Conservation (phyloP, 495 filamentous ascomycete genomes). For the Apodospora peruviana region DNA sequence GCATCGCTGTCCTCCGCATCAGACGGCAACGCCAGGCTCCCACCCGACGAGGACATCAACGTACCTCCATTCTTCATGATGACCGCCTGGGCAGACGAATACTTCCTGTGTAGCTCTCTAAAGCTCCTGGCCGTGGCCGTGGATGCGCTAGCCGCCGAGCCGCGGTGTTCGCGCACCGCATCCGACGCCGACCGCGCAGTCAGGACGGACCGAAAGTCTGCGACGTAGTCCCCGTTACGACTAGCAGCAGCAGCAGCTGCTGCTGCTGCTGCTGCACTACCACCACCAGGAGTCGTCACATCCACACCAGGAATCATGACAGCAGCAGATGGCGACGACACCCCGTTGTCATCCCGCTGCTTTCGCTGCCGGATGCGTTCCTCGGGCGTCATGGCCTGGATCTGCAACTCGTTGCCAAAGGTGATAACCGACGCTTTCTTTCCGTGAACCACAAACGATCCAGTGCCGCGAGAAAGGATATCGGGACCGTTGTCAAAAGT, state of each 20-base stretch:
- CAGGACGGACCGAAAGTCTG: conserved; percentile 28
- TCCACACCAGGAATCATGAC: too few relatives aligned
- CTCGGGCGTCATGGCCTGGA: conserved; percentile 75
- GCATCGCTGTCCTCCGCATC: conserved; percentile 51
- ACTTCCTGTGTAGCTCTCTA: conserved; percentile 46
- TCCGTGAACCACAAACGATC: conserved; percentile 92
- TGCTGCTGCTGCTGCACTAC: too few relatives aligned
- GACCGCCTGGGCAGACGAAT: conserved; percentile 43
- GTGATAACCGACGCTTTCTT: conserved; percentile 97
- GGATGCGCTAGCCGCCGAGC: conserved; percentile 48
- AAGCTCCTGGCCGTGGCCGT: conserved; percentile 53
- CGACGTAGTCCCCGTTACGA: conserved; percentile 6
- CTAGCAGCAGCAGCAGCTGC: conserved; percentile 12
- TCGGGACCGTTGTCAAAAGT: conserved; percentile 48
- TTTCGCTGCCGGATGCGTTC: conserved; percentile 57
- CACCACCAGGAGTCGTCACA: too few relatives aligned
- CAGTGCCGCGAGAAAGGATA: conserved; percentile 67
- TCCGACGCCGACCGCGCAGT: conserved; percentile 21
- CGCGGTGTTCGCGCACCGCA: conserved; percentile 36
- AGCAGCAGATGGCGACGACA: background rate
- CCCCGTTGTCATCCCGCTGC: conserved; percentile 27
- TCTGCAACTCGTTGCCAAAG: conserved; percentile 86
- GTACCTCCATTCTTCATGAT: conserved; percentile 24
- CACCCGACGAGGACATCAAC: conserved; percentile 6
- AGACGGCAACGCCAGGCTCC: conserved; percentile 35